A percentile compares a stretch with the other conserved stretches of the same genome.
phyloP scores from a whole-genome alignment of 768 basidiomycete genomes.

The Paxillus involutus region DNA sequence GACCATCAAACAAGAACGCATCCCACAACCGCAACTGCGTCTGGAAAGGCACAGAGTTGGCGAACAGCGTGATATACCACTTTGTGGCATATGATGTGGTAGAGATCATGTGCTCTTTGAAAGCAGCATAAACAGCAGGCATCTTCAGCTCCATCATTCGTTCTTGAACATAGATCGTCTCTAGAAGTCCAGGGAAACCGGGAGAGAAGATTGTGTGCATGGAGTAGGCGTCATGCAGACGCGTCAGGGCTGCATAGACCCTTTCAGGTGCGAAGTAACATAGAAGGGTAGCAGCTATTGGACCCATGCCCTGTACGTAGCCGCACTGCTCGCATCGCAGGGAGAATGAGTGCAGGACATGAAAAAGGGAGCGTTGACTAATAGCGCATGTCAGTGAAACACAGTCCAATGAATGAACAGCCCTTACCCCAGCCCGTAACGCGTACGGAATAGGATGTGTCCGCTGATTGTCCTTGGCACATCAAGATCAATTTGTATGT shows the following conservation, averaged over 20 bases:
- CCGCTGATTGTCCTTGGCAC: conserved; percentile 95
- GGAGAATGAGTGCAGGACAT: conserved; percentile 91
- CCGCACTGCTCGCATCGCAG: conserved; percentile 83
- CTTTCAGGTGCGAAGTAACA: conserved; percentile 93
- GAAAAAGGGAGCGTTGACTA: conserved; percentile 93
- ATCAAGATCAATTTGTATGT: conserved; percentile 97
- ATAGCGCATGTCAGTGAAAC: conserved; percentile 7
- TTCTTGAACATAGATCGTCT: conserved; percentile 96
- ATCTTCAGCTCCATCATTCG: conserved; percentile 82
- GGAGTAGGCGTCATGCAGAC: conserved; percentile 85
- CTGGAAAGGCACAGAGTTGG: conserved; percentile 94
- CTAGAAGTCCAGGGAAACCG: conserved; percentile 93
- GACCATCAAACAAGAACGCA: conserved; percentile 86
- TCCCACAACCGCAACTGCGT: conserved; percentile 96
- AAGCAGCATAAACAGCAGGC: conserved; percentile 85
- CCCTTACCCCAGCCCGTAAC: conserved; percentile 94
- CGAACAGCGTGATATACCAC: conserved; percentile 98
- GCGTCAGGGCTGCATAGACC: conserved; percentile 79
- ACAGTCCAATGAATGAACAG: conserved; percentile 2
- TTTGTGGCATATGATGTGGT: conserved; percentile 97
- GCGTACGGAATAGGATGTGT: conserved; percentile 90
- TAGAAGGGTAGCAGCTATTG: conserved; percentile 90
- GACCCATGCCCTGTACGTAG: conserved; percentile 99
- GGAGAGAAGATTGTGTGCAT: conserved; percentile 90
- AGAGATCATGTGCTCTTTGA: conserved; percentile 86